Percentiles rank a stretch among this genome's conserved stretches.
Conservation (phyloP, 2,329 filamentous ascomycete genomes). For the Bipolaris sorokiniana region DNA sequence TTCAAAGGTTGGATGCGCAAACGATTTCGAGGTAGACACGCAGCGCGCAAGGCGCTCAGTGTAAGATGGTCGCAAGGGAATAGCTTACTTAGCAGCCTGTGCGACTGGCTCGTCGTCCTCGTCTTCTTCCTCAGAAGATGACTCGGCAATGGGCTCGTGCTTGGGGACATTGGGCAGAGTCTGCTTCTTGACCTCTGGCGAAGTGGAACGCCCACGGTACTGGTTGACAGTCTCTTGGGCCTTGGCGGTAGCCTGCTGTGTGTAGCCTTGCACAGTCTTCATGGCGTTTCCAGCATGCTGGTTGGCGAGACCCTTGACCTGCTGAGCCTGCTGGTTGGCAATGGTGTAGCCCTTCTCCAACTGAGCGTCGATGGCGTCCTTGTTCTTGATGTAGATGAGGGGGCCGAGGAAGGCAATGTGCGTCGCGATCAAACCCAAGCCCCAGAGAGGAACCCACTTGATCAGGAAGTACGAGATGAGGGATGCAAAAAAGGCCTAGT, state of each 20-base stretch:
- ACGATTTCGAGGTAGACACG: neutral
- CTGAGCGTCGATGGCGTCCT: constrained; percentile 67
- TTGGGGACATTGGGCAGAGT: constrained; percentile 26
- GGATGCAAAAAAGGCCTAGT: constrained; percentile 65
- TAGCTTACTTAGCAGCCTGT: constrained; percentile 38
- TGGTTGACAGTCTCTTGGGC: constrained; percentile 59
- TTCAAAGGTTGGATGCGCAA: neutral
- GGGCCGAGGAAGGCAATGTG: constrained; percentile 64
- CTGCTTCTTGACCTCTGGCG: constrained; percentile 39
- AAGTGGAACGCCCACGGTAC: constrained; percentile 47
- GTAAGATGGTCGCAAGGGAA: neutral
- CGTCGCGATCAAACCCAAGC: constrained; percentile 63
- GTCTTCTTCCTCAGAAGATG: constrained; percentile 18
- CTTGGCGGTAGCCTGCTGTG: constrained; percentile 66
- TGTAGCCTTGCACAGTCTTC: constrained; percentile 63
- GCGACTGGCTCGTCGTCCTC: constrained; percentile 24
- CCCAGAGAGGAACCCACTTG: constrained; percentile 70
- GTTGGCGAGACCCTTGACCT: constrained; percentile 65
- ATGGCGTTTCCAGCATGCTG: constrained; percentile 65
- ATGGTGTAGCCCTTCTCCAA: constrained; percentile 61
- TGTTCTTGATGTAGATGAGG: constrained; percentile 69
- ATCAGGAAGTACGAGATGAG: constrained; percentile 69
- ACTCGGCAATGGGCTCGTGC: constrained; percentile 19
- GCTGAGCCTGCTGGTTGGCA: constrained; percentile 63
- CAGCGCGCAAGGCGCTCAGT: neutral